phyloP scores from a whole-genome alignment of 495 filamentous ascomycete genomes.

The Daldinia caldariorum region DNA sequence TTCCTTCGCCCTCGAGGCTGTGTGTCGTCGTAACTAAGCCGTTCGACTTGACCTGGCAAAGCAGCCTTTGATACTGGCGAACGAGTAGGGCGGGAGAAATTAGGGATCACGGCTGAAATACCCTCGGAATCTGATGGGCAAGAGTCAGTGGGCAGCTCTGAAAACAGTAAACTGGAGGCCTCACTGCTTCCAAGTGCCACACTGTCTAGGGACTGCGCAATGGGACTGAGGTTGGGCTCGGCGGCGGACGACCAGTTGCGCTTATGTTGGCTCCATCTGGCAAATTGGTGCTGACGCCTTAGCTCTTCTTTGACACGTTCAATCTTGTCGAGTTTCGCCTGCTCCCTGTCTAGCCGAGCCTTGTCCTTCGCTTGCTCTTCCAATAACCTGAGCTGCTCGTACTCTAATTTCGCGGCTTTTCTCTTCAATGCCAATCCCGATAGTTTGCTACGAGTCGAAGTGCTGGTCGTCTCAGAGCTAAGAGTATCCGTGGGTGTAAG shows the following conservation, averaged over 20 bases:
- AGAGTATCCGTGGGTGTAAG: slow-evolving; percentile 53
- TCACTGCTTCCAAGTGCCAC: slow-evolving; percentile 44
- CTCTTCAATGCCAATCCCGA: slow-evolving; percentile 45
- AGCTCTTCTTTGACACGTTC: slow-evolving; percentile 50
- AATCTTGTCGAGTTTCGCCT: slow-evolving; percentile 48
- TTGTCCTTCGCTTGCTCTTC: slow-evolving; percentile 46
- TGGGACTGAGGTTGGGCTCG: slow-evolving; percentile 58
- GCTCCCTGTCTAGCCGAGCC: slow-evolving; percentile 42
- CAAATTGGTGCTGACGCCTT: slow-evolving; percentile 45
- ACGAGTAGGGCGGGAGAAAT: slow-evolving; percentile 42
- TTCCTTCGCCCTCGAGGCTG: slow-evolving; percentile 7
- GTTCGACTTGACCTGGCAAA: slow-evolving; percentile 34
- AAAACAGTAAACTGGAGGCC: slow-evolving; percentile 37
- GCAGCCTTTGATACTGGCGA: slow-evolving; percentile 31
- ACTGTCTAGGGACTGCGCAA: slow-evolving; percentile 54
- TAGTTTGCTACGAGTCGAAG: slow-evolving; percentile 38
- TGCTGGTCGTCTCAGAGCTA: slow-evolving; percentile 40
- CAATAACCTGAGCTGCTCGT: slow-evolving; percentile 45
- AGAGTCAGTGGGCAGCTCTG: slow-evolving; percentile 33
- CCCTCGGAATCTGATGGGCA: slow-evolving; percentile 30
- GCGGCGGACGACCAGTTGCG: slow-evolving; percentile 61
- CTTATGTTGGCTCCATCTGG: slow-evolving; percentile 55
- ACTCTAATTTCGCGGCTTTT: slow-evolving; percentile 44
- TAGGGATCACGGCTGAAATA: slow-evolving; percentile 13
- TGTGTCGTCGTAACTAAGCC: slow-evolving; percentile 35